These are phyloP conservation scores for Podosphaera leucotricha DNA, from an alignment of 2,329 filamentous ascomycete species.

Conservation along the genomic window DNA sequence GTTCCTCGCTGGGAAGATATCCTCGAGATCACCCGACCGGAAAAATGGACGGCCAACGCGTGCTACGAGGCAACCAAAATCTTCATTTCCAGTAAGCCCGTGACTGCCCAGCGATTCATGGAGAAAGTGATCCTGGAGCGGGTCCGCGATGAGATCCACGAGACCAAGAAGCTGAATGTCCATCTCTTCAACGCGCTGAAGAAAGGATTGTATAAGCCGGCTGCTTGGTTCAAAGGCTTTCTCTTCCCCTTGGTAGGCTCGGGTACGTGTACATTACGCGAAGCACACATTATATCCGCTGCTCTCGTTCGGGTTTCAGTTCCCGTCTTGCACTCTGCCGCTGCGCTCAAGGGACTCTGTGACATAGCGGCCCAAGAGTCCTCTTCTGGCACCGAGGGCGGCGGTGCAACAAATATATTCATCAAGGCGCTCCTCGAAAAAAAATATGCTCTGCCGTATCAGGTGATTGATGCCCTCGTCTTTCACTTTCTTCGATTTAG, in stretches of 20 bases:
- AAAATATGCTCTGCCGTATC: slow-evolving; percentile 86
- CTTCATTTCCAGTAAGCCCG: slow-evolving; percentile 67
- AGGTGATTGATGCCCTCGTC: slow-evolving; percentile 80
- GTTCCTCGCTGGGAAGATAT: slow-evolving; percentile 84
- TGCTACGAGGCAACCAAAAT: slow-evolving; percentile 77
- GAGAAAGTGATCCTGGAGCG: slow-evolving; percentile 69
- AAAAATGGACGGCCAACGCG: slow-evolving; percentile 52
- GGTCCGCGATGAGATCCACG: slow-evolving; percentile 82
- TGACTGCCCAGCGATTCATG: slow-evolving; percentile 62
- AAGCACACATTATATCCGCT: slow-evolving; percentile 76
- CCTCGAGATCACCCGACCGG: slow-evolving; percentile 60
- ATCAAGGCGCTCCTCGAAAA: slow-evolving; percentile 86
- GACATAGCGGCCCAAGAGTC: slow-evolving; percentile 88
- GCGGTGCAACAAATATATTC: slow-evolving; percentile 83
- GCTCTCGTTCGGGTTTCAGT: slow-evolving; percentile 70
- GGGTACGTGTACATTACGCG: slow-evolving; percentile 73
- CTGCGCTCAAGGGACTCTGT: slow-evolving; percentile 73
- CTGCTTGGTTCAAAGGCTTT: slow-evolving; percentile 90
- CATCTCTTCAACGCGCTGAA: slow-evolving; percentile 89
- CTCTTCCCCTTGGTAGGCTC: slow-evolving; percentile 72
- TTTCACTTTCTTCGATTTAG: slow-evolving; percentile 92
- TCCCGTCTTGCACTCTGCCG: slow-evolving; percentile 77
- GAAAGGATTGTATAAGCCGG: slow-evolving; percentile 79
- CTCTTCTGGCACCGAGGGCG: slow-evolving; percentile 58
- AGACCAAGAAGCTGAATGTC: slow-evolving; percentile 85